Evolutionary conservation across 495 filamentous ascomycete species (phyloP).

Genomic region (Penicillium soppii): DNA sequence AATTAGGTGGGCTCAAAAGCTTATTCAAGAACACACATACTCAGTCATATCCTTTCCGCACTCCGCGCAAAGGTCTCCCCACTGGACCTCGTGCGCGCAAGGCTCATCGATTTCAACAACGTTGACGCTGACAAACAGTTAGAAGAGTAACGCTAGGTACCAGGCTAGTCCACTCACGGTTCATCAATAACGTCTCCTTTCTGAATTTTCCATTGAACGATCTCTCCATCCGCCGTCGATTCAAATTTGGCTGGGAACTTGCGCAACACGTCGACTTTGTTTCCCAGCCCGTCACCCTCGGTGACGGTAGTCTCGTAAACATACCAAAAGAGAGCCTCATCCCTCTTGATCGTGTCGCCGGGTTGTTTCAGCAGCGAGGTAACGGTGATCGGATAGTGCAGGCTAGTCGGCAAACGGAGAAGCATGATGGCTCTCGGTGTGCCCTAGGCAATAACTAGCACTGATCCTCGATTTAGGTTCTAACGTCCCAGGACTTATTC

Average conservation of each 20-base stretch:
- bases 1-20: not conserved
- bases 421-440: constrained; percentile 42
- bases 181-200: constrained; percentile 67
- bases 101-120: constrained; percentile 84
- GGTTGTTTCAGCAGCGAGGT: constrained; percentile 76
- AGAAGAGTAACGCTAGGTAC: constrained; percentile 6
- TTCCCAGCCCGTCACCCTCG: constrained; percentile 69
- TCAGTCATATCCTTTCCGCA: constrained; percentile 98
- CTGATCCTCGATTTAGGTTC: constrained; percentile 3
- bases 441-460: constrained; percentile 16
- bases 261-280: constrained; percentile 64
- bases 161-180: constrained; percentile 30
- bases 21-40: constrained; percentile 38
- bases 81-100: constrained; percentile 89
- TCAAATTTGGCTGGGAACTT: constrained; percentile 76
- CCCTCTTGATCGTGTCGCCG: constrained; percentile 70
- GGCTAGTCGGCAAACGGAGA: constrained; percentile 50
- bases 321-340: constrained; percentile 80
- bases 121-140: constrained; percentile 38
- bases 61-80: constrained; percentile 80
- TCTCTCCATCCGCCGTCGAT: constrained; percentile 73
- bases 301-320: constrained; percentile 73
- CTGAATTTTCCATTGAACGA: constrained; percentile 72
- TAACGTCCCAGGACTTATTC: not conserved
- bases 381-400: constrained; percentile 95